Evolutionary conservation across 2,329 filamentous ascomycete genomes (phyloP).

Genomic region (Hansfordia pulvinata): DNA sequence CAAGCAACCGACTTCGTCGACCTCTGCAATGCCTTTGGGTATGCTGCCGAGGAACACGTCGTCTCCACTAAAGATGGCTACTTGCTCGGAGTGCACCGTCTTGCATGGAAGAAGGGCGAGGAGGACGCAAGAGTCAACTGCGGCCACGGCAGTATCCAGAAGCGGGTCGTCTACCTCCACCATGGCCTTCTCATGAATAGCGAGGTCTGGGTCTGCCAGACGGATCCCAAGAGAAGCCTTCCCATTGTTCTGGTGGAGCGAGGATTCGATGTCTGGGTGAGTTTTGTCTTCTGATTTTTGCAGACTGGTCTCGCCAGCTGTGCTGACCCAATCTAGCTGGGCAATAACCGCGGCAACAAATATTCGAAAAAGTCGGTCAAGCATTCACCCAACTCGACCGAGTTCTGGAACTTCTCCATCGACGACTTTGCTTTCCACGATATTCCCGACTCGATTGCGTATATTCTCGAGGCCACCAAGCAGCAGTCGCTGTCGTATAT

Average conservation of each 20-base stretch:
- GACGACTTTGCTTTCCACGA: slow-evolving; percentile 97
- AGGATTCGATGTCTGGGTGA: slow-evolving; percentile 90
- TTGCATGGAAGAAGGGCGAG: slow-evolving; percentile 74
- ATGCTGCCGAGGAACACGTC: slow-evolving; percentile 90
- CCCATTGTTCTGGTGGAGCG: slow-evolving; percentile 81
- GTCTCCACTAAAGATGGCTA: slow-evolving; percentile 92
- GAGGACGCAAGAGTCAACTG: slow-evolving; percentile 67
- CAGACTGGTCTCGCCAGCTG: background rate
- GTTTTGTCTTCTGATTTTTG: slow-evolving; percentile 13
- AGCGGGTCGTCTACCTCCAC: slow-evolving; percentile 86
- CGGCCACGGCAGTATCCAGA: slow-evolving; percentile 52
- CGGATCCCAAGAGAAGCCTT: slow-evolving; percentile 71
- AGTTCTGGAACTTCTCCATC: slow-evolving; percentile 97
- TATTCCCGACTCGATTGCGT: slow-evolving; percentile 87
- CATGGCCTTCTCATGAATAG: slow-evolving; percentile 98
- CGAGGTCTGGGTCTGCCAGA: slow-evolving; percentile 93
- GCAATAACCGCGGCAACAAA: slow-evolving; percentile 97
- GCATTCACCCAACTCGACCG: slow-evolving; percentile 55
- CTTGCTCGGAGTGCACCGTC: slow-evolving; percentile 74
- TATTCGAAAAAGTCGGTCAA: slow-evolving; percentile 92
- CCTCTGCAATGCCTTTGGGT: slow-evolving; percentile 82
- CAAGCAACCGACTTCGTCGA: slow-evolving; percentile 87
- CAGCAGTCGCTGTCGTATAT: slow-evolving; percentile 86
- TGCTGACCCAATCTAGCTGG: slow-evolving; percentile 43
- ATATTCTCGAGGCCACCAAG: slow-evolving; percentile 72